These are phyloP conservation scores for Hanseniaspora clermontiae DNA, from an alignment of 805 yeast species.

Conservation along the genomic window DNA sequence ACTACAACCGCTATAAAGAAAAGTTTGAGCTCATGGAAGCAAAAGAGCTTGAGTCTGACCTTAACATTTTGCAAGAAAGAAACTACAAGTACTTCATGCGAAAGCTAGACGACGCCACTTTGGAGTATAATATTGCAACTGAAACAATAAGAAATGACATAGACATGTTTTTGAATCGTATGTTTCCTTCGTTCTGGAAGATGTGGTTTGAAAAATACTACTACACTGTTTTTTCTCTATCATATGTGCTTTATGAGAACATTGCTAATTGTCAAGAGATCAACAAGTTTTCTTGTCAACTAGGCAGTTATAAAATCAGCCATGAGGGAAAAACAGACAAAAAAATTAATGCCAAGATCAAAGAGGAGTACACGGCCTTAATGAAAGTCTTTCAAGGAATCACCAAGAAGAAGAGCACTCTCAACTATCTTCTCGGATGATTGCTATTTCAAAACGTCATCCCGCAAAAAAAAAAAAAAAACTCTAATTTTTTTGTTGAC, in stretches of 20 bases:
- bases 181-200: background rate
- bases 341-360: background rate
- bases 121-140: background rate
- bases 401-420: background rate
- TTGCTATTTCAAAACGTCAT: too few species aligned
- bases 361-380: background rate
- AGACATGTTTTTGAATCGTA: background rate
- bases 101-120: background rate
- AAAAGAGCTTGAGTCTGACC: background rate
- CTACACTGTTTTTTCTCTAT: background rate
- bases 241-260: conserved; percentile 12
- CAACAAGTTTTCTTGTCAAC: background rate
- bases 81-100: background rate
- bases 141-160: background rate
- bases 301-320: background rate
- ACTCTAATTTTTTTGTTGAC: background rate
- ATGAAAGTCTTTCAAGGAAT: background rate
- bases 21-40: background rate
- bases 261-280: conserved; percentile 1
- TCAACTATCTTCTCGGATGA: background rate
- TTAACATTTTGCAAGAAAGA: background rate
- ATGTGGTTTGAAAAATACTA: conserved; percentile 3
- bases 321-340: background rate
- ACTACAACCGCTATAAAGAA: conserved; percentile 1
- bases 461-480: too few species aligned